Evolutionary conservation across 345 rosid species (phyloP), one percentile per base, ranked within the genome.

Genomic region (Eucalyptus sp.): DNA sequence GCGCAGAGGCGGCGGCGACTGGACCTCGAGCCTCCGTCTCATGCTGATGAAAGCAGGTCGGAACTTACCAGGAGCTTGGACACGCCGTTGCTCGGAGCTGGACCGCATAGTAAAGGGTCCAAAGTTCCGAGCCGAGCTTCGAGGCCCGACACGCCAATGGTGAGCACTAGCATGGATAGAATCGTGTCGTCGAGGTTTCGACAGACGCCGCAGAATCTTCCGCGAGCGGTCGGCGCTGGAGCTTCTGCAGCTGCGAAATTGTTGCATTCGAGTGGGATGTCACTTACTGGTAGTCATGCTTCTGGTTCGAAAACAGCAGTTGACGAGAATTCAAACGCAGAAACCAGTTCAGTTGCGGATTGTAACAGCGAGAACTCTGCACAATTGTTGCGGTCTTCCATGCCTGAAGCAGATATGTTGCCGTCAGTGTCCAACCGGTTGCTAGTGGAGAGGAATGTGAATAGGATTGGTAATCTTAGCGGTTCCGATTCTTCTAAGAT

Each of bases 201-300:
- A 88, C 46, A 88, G 33, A 79, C 87, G 13, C 88, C 87, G 1
- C 88, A 86, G 25, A 64, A 37, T 86, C 52, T 89, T n/a, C 94
- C 91, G 7, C 92, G 94, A 33, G 88, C 94, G 7, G 37, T 88
- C 50, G 88, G 89, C 79, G 83, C 90, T 81, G 89, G 87, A 13
- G 64, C 91, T 49, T 91, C 95, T 1, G 95, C 97, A 11, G 99
- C 99, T n/a, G 89, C 96, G 1, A 96, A 92, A 93, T 94, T 97
- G 81, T 90, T 97, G 56, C 94, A 94, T 58, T 93, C 94, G 7
- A 92, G 90, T 56, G 95, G 92, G 50, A 90, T 91, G 88, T 90
- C 93, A 13, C 56, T 90, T 85, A 91, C 95, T 1, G 80, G 87
- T 91, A 90, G 51, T 33, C 80, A 81, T 22, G 88, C 87, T 29